A percentile compares a stretch with the other conserved stretches of the same genome.
These are phyloP conservation scores for Rutidosis leptorrhynchoides DNA, from an alignment of 129 eudicot genomes.

Conservation along the genomic window DNA sequence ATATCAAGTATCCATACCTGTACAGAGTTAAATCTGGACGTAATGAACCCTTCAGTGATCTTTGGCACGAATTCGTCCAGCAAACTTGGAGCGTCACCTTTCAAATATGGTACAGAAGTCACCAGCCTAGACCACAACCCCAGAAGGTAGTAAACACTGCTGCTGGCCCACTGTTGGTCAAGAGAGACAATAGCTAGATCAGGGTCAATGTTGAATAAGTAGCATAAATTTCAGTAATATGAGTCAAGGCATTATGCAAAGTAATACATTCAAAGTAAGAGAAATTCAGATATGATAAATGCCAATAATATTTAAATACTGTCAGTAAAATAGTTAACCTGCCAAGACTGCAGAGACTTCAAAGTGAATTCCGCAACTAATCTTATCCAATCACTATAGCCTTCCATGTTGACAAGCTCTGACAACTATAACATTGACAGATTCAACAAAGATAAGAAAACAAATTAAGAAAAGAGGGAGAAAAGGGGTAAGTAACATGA, in stretches of 20 bases:
- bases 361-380: slow-evolving; percentile 94
- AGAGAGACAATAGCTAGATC: too few species aligned
- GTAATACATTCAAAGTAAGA: too few species aligned
- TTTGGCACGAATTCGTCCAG: slow-evolving; percentile 95
- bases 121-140: slow-evolving; percentile 95
- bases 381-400: slow-evolving; percentile 93
- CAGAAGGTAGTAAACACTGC: slow-evolving; percentile 91
- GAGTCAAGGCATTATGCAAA: too few species aligned
- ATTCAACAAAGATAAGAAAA: too few species aligned
- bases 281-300: too few species aligned
- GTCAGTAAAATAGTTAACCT: too few species aligned
- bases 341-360: slow-evolving; percentile 92
- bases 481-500: too few species aligned
- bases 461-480: too few species aligned
- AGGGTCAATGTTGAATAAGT: too few species aligned
- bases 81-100: slow-evolving; percentile 77
- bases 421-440: slow-evolving; percentile 80
- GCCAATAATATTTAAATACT: too few species aligned
- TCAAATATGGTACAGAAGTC: slow-evolving; percentile 82
- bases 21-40: slow-evolving; percentile 86
- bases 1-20: too few species aligned
- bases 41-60: slow-evolving; percentile 83
- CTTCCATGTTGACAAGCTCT: slow-evolving; percentile 91
- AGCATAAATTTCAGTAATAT: too few species aligned
- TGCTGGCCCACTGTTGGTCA: slow-evolving; percentile 99